phyloP scores from a whole-genome alignment of 805 yeast species.

The Candida caryicola region DNA sequence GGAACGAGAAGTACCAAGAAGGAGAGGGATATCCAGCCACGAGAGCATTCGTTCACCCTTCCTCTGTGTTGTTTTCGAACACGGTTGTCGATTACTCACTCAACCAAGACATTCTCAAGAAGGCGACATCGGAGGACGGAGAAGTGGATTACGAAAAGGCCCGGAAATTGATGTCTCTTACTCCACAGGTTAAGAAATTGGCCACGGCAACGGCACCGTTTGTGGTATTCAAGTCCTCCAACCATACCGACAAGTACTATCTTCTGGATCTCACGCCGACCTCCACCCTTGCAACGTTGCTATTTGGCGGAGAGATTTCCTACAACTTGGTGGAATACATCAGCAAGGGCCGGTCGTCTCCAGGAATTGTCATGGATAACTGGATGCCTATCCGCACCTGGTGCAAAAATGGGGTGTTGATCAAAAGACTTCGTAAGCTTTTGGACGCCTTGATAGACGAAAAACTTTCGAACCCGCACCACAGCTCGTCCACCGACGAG shows the following conservation, averaged over 20 bases:
- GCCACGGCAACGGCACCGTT: constrained; percentile 52
- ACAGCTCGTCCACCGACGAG: constrained; percentile 1
- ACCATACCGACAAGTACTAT: constrained; percentile 64
- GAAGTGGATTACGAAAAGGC: constrained; percentile 32
- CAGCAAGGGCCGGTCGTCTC: constrained; percentile 52
- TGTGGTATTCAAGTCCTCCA: constrained; percentile 58
- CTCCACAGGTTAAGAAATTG: constrained; percentile 34
- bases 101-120: constrained; percentile 11
- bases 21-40: constrained; percentile 47
- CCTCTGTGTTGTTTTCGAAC: constrained; percentile 66
- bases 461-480: constrained; percentile 44
- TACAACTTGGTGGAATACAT: constrained; percentile 50
- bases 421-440: constrained; percentile 63
- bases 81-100: constrained; percentile 20
- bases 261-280: constrained; percentile 80
- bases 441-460: constrained; percentile 66
- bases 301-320: constrained; percentile 74
- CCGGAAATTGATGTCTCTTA: constrained; percentile 35
- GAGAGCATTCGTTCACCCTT: constrained; percentile 83
- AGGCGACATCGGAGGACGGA: constrained; percentile 37
- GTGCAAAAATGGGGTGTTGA: constrained; percentile 88
- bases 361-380: constrained; percentile 81
- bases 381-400: constrained; percentile 91
- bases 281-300: constrained; percentile 62
- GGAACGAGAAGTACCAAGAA: constrained; percentile 52